These are phyloP conservation scores for Nevesoporus exiguus DNA, from an alignment of 768 basidiomycete species.

Conservation along the genomic window DNA sequence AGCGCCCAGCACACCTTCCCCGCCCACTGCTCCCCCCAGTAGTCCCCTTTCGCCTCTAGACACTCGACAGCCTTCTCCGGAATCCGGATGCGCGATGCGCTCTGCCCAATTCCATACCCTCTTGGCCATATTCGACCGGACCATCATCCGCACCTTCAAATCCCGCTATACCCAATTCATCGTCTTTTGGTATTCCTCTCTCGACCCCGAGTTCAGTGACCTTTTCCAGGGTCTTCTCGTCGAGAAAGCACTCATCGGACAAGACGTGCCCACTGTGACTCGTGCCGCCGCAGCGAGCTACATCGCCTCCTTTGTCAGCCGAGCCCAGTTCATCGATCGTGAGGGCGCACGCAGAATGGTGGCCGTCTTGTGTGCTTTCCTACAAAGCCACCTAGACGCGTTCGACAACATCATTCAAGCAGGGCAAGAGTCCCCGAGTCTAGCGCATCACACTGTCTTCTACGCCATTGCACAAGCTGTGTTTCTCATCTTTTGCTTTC, in stretches of 20 bases:
- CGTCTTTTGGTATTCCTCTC: constrained; percentile 91
- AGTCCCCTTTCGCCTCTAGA: constrained; percentile 19
- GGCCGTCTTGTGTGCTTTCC: constrained; percentile 80
- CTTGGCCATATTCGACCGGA: constrained; percentile 89
- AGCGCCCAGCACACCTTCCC: constrained; percentile 15
- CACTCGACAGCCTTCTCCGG: constrained; percentile 27
- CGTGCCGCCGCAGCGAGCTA: constrained; percentile 93
- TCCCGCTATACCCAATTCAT: constrained; percentile 98
- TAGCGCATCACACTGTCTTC: constrained; percentile 65
- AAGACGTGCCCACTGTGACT: constrained; percentile 62
- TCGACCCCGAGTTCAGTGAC: constrained; percentile 85
- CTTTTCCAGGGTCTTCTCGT: constrained; percentile 95
- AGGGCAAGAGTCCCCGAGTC: constrained; percentile 31
- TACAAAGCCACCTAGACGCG: constrained; percentile 73
- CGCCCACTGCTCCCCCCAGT: constrained; percentile 1
- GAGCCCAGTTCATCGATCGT: constrained; percentile 81
- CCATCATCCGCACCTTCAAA: constrained; percentile 92
- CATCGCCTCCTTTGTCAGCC: constrained; percentile 87
- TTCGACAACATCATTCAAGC: constrained; percentile 49
- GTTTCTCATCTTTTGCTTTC: constrained; percentile 96
- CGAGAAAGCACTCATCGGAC: constrained; percentile 74
- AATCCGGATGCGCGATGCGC: constrained; percentile 38
- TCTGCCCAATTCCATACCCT: constrained; percentile 79
- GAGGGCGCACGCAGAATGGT: constrained; percentile 72
- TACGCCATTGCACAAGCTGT: constrained; percentile 91